A percentile compares a stretch with the other conserved stretches of the same genome.
Evolutionary conservation across 2,329 filamentous ascomycete species (phyloP).

Genomic region (Aspergillus sp.): DNA sequence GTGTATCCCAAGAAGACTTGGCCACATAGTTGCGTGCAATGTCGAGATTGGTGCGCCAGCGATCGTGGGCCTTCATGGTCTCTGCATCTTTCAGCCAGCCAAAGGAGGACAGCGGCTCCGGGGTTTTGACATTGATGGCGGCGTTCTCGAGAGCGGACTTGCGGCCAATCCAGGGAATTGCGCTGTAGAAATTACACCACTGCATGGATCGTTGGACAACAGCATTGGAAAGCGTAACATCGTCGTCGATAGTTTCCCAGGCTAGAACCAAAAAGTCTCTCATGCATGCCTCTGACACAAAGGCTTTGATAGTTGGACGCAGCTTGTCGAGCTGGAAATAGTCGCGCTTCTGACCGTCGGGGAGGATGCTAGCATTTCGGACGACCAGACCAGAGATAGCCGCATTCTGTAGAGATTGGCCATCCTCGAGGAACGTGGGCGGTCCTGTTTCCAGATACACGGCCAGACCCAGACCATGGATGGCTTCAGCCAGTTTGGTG

Average conservation of each 20-base stretch:
- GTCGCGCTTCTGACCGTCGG: constrained; percentile 45
- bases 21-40: constrained; percentile 19
- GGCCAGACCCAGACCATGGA: constrained; percentile 40
- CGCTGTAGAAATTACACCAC: constrained; percentile 53
- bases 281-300: constrained; percentile 49
- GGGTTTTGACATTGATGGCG: constrained; percentile 30
- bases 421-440: constrained; percentile 44
- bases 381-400: constrained; percentile 44
- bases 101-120: constrained; percentile 49
- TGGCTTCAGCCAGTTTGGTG: constrained; percentile 34
- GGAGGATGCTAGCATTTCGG: constrained; percentile 46
- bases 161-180: constrained; percentile 48
- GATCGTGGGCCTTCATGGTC: constrained; percentile 48
- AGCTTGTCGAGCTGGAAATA: constrained; percentile 49
- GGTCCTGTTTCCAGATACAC: constrained; percentile 47
- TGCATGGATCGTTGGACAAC: constrained; percentile 47
- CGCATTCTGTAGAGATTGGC: constrained; percentile 36
- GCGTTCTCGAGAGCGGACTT: constrained; percentile 41
- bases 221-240: constrained; percentile 42
- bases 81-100: constrained; percentile 50
- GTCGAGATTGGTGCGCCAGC: constrained; percentile 41
- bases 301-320: constrained; percentile 47
- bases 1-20: constrained; percentile 28
- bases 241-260: constrained; percentile 50
- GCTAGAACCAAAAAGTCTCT: constrained; percentile 46